Percentiles rank a stretch among this genome's conserved stretches.
These are phyloP conservation scores for Trichophyton equinum DNA, from an alignment of 2,329 filamentous ascomycete genomes.

Conservation along the genomic window DNA sequence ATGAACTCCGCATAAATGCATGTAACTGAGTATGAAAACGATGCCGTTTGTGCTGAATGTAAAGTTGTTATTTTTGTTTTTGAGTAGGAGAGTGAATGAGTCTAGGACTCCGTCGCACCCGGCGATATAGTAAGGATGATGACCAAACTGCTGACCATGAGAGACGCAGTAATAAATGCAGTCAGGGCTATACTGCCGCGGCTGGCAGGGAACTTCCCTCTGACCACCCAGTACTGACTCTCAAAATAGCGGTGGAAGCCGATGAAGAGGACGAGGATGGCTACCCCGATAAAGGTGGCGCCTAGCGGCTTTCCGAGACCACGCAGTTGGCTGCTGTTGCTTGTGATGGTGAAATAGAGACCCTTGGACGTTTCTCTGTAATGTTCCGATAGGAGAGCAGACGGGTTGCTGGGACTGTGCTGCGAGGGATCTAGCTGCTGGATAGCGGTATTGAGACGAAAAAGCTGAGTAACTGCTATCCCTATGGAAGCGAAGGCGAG, in stretches of 20 bases:
- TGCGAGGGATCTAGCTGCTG: conserved; percentile 9
- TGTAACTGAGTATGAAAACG: background rate
- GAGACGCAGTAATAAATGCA: conserved; percentile 40
- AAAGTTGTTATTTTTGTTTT: no score
- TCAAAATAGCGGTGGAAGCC: conserved; percentile 57
- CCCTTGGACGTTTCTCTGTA: conserved; percentile 15
- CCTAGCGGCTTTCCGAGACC: conserved; percentile 50
- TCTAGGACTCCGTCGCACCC: conserved; percentile 12
- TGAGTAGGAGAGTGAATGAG: background rate
- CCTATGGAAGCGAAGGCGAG: conserved; percentile 54
- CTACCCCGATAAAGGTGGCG: conserved; percentile 51
- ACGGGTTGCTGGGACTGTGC: conserved; percentile 14
- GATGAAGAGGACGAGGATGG: conserved; percentile 47
- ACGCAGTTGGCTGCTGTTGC: conserved; percentile 26
- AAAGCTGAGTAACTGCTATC: conserved; percentile 54
- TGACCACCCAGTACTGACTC: conserved; percentile 53
- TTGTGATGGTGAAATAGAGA: conserved; percentile 11
- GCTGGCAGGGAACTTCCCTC: conserved; percentile 53
- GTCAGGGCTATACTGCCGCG: conserved; percentile 50
- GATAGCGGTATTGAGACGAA: conserved; percentile 48
- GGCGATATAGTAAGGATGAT: conserved; percentile 47
- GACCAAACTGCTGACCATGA: conserved; percentile 48
- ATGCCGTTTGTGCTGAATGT: background rate
- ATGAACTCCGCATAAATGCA: conserved; percentile 2
- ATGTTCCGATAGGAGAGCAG: conserved; percentile 15